Evolutionary conservation across 768 basidiomycete species (phyloP).

Genomic region (Boletus tomentosulus): DNA sequence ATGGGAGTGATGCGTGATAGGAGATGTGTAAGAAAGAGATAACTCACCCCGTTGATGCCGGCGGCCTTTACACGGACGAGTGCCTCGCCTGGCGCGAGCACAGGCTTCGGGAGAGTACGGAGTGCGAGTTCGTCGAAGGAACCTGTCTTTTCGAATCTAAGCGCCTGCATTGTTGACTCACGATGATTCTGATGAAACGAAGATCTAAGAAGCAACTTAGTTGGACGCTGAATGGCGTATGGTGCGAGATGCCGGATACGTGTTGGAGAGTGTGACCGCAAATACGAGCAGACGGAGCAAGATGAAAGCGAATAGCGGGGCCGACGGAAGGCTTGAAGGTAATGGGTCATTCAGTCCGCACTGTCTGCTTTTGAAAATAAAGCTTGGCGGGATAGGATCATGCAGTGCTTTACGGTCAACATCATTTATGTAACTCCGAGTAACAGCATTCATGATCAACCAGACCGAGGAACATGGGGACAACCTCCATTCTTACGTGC

Average conservation of each 20-base stretch:
- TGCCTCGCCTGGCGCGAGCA: slow-evolving; percentile 30
- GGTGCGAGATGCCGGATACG: not conserved
- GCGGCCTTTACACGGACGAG: slow-evolving; percentile 31
- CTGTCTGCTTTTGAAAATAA: slow-evolving; percentile 6
- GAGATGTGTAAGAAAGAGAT: not conserved
- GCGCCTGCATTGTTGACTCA: slow-evolving; percentile 27
- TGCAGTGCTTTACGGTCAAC: too few species aligned
- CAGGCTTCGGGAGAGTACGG: slow-evolving; percentile 23
- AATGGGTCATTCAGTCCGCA: slow-evolving; percentile 7
- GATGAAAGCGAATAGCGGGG: not conserved
- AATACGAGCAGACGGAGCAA: not conserved
- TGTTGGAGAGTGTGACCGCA: not conserved
- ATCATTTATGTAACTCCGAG: too few species aligned
- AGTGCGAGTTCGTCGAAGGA: slow-evolving; percentile 27
- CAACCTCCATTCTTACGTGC: too few species aligned
- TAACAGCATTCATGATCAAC: not conserved
- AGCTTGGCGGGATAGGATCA: too few species aligned
- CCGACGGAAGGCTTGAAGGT: slow-evolving; percentile 1
- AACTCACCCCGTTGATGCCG: slow-evolving; percentile 32
- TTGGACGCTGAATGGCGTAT: slow-evolving; percentile 2
- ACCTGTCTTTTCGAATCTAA: slow-evolving; percentile 30
- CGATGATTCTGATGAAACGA: not conserved
- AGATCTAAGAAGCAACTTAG: slow-evolving; percentile 1
- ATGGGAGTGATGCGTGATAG: not conserved
- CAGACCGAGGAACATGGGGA: too few species aligned